Evolutionary conservation across 768 basidiomycete species (phyloP).

Genomic region (Hypholoma sublateritium): DNA sequence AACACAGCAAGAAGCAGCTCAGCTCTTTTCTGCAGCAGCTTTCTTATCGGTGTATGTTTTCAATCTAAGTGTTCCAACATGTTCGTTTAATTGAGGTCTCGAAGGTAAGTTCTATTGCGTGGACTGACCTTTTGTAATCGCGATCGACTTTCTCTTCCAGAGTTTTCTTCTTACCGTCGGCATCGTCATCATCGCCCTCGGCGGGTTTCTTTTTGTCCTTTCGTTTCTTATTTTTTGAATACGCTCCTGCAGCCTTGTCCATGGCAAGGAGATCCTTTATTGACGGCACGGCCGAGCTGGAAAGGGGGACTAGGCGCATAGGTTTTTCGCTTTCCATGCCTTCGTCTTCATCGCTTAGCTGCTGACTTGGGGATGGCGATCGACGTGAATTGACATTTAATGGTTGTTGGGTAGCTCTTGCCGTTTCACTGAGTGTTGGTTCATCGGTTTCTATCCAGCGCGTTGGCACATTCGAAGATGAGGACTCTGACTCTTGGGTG

Average conservation of each 20-base stretch:
- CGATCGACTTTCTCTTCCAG: slow-evolving; percentile 38
- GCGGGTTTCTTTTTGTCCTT: slow-evolving; percentile 70
- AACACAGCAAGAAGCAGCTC: background rate
- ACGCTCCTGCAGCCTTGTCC: slow-evolving; percentile 64
- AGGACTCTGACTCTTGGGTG: slow-evolving; percentile 4
- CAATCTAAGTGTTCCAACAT: slow-evolving; percentile 24
- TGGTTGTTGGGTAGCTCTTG: slow-evolving; percentile 3
- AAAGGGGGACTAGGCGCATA: slow-evolving; percentile 68
- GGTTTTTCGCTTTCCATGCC: slow-evolving; percentile 44
- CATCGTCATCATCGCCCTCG: slow-evolving; percentile 27
- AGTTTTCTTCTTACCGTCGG: slow-evolving; percentile 35
- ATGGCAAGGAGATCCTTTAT: slow-evolving; percentile 81
- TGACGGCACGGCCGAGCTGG: slow-evolving; percentile 79
- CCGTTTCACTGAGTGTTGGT: slow-evolving; percentile 17
- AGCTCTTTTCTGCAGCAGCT: slow-evolving; percentile 16
- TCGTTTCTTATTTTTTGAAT: slow-evolving; percentile 66
- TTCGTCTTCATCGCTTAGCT: slow-evolving; percentile 28
- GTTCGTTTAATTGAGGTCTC: background rate
- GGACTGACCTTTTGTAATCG: slow-evolving; percentile 56
- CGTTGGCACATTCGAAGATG: slow-evolving; percentile 20
- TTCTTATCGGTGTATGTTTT: slow-evolving; percentile 46
- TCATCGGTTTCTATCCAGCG: slow-evolving; percentile 51
- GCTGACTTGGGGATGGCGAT: slow-evolving; percentile 17
- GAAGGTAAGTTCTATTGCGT: background rate
- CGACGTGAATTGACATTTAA: slow-evolving; percentile 8